Evolutionary conservation across 805 yeast species (phyloP).

Genomic region (Metschnikowia cubensis): DNA sequence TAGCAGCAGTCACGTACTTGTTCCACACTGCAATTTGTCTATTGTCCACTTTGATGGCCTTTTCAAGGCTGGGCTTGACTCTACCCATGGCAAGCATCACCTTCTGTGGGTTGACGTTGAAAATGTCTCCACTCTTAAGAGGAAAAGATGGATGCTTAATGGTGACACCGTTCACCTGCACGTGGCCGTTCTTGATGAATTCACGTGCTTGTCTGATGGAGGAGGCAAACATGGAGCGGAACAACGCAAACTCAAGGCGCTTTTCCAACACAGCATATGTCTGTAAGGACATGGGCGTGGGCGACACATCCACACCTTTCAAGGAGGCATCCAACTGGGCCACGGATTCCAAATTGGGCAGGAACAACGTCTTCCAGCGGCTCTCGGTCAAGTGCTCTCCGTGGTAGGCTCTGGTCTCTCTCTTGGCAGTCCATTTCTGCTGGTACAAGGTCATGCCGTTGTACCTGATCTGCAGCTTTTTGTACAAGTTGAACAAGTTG

Average conservation of each 20-base stretch:
- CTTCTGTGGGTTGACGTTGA: conserved; percentile 78
- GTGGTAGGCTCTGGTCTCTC: conserved; percentile 90
- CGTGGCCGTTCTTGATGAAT: conserved; percentile 76
- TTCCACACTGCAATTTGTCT: conserved; percentile 76
- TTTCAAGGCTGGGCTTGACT: conserved; percentile 68
- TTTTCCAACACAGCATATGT: conserved; percentile 85
- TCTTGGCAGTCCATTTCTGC: conserved; percentile 88
- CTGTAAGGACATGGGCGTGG: conserved; percentile 83
- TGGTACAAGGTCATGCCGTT: conserved; percentile 72
- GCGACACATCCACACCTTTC: conserved; percentile 50
- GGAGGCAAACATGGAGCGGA: conserved; percentile 89
- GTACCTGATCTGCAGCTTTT: conserved; percentile 56
- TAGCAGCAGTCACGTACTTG: conserved; percentile 58
- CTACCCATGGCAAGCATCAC: conserved; percentile 85
- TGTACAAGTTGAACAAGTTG: conserved; percentile 83
- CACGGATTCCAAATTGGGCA: conserved; percentile 71
- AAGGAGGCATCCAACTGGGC: conserved; percentile 84
- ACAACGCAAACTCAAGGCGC: conserved; percentile 84
- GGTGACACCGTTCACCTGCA: conserved; percentile 76
- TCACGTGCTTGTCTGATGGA: conserved; percentile 92
- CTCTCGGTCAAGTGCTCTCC: conserved; percentile 90
- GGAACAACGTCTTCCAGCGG: conserved; percentile 71
- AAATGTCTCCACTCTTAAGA: conserved; percentile 80
- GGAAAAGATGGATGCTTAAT: conserved; percentile 77
- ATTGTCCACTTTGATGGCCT: conserved; percentile 66